A percentile compares a stretch with the other conserved stretches of the same genome.
Conservation (phyloP, 768 basidiomycete species). For the Hygrocybe punicea region DNA sequence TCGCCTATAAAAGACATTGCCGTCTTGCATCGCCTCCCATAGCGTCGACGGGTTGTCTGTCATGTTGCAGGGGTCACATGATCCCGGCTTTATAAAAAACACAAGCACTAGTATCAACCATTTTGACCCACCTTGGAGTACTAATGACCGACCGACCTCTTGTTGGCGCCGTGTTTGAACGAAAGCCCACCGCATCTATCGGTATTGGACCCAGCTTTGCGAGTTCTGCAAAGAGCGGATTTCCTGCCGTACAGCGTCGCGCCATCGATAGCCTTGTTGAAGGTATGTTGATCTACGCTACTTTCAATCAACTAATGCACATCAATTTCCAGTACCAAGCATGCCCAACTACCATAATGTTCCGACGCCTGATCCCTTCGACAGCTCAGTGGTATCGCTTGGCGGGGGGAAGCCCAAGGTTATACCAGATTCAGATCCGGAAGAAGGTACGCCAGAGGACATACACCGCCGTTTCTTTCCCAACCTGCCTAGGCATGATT, state of each 20-base stretch:
- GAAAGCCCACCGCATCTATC: conserved; percentile 29
- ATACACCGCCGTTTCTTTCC: conserved; percentile 86
- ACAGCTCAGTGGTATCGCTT: conserved; percentile 22
- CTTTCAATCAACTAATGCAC: no score
- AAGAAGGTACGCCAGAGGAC: conserved; percentile 77
- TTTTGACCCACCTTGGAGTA: no score
- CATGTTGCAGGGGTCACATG: conserved; percentile 27
- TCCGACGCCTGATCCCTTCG: conserved; percentile 47
- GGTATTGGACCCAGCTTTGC: conserved; percentile 25
- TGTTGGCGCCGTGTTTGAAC: conserved; percentile 50
- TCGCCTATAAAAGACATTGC: conserved; percentile 81
- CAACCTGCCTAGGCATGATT: conserved; percentile 58
- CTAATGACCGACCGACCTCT: conserved; percentile 8
- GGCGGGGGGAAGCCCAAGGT: conserved; percentile 11
- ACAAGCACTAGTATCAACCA: no score
- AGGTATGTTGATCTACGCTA: background rate
- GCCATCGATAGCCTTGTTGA: background rate
- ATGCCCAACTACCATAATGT: conserved; percentile 48
- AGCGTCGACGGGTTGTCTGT: conserved; percentile 70
- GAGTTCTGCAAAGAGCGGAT: conserved; percentile 44
- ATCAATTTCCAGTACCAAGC: no score
- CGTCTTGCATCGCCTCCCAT: conserved; percentile 91
- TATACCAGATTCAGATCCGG: conserved; percentile 18
- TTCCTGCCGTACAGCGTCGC: conserved; percentile 63
- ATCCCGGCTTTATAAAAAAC: no score